Conservation (phyloP, 495 filamentous ascomycete genomes). For the Cudoniella acicularis region DNA sequence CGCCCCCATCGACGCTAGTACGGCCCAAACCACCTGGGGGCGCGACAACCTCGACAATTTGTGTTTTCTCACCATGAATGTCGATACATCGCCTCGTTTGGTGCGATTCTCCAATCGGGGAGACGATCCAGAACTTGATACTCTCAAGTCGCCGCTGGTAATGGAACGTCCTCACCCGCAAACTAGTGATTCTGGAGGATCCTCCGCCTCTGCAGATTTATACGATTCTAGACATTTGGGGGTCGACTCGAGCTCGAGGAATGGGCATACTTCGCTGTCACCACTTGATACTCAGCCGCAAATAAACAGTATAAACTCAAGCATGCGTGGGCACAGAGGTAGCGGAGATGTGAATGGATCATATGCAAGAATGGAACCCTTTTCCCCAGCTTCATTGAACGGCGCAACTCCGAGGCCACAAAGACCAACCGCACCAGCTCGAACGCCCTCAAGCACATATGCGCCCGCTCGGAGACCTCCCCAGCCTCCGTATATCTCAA, state of each 20-base stretch:
- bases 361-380: conserved; percentile 24
- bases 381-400: conserved; percentile 21
- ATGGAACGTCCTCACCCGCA: conserved; percentile 53
- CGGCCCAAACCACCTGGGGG: not conserved
- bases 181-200: conserved; percentile 61
- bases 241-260: conserved; percentile 33
- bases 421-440: conserved; percentile 56
- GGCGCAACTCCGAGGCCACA: conserved; percentile 40
- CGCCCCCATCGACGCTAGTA: conserved; percentile 7
- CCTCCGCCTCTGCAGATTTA: conserved; percentile 60
- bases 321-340: conserved; percentile 11
- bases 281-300: conserved; percentile 30
- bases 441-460: conserved; percentile 70
- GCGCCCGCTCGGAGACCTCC: conserved; percentile 68
- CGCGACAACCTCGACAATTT: not conserved
- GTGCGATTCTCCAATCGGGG: conserved; percentile 49
- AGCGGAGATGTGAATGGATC: conserved; percentile 15
- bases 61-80: conserved; percentile 27
- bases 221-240: conserved; percentile 35
- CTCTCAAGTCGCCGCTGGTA: conserved; percentile 31
- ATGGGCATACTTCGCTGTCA: conserved; percentile 29
- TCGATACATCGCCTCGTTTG: conserved; percentile 46
- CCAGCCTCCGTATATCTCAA: conserved; percentile 27
- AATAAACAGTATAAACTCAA: conserved; percentile 25
- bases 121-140: conserved; percentile 27